phyloP scores from a whole-genome alignment of 306 rosid genomes.

The Malus sieversii region DNA sequence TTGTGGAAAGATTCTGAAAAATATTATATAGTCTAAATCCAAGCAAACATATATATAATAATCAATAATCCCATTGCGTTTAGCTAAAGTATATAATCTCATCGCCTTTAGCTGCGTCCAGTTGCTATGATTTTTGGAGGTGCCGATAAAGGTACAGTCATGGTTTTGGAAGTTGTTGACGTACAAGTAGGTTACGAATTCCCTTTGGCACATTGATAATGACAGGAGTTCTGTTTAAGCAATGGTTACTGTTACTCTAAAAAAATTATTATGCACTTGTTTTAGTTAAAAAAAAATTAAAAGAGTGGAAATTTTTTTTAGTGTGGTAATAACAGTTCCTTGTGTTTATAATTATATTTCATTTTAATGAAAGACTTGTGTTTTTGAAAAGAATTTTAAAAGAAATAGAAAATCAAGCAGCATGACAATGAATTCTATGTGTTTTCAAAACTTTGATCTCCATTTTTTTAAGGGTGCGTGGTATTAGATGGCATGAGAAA shows the following conservation, averaged over 20 bases:
- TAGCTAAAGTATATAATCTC: neutral
- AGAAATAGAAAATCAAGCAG: neutral
- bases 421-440: neutral
- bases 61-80: neutral
- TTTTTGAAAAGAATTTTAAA: neutral
- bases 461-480: too few species aligned
- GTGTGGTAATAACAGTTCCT: too few species aligned
- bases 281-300: neutral
- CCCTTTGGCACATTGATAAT: neutral
- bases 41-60: neutral
- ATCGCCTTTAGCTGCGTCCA: neutral
- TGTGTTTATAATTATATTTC: too few species aligned
- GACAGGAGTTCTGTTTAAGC: neutral
- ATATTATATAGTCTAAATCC: neutral
- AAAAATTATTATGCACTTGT: neutral
- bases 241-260: neutral
- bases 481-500: too few species aligned
- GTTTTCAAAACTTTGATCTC: neutral
- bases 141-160: too few species aligned
- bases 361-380: neutral
- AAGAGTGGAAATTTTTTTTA: too few species aligned
- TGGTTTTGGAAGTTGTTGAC: too few species aligned
- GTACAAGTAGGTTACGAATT: too few species aligned
- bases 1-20: neutral
- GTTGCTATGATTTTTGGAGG: neutral